Conservation (phyloP, 169 alveolate genomes). For the Cryptosporidium ubiquitum region DNA sequence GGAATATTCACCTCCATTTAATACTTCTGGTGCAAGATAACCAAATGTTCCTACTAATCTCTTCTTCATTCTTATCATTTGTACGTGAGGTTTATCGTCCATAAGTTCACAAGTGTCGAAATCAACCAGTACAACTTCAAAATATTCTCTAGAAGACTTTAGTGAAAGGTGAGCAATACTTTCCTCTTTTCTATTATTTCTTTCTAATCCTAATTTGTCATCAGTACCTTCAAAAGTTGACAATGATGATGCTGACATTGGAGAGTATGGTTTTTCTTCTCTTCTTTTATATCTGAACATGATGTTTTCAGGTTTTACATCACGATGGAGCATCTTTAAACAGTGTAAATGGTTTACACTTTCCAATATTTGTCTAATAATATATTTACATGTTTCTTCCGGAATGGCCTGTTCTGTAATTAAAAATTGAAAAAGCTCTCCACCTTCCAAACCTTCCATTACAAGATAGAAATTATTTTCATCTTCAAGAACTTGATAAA, state of each 20-base stretch:
- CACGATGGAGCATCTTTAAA: constrained; percentile 83
- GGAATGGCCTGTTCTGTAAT: constrained; percentile 87
- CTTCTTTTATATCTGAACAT: constrained; percentile 80
- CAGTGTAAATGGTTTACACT: constrained; percentile 87
- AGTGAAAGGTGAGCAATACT: constrained; percentile 54
- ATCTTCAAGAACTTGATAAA: constrained; percentile 88
- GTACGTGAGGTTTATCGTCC: constrained; percentile 71
- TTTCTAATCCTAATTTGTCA: neutral
- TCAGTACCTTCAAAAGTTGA: constrained; percentile 61
- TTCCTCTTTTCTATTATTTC: constrained; percentile 5
- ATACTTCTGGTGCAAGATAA: constrained; percentile 83
- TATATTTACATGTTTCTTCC: constrained; percentile 89
- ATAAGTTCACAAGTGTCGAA: constrained; percentile 86
- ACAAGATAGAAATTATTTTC: constrained; percentile 84
- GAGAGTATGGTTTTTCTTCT: constrained; percentile 63
- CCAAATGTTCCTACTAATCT: constrained; percentile 88
- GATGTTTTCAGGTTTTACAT: constrained; percentile 87
- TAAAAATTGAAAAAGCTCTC: constrained; percentile 89
- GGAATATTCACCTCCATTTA: constrained; percentile 86
- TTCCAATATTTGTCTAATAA: constrained; percentile 85
- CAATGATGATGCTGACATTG: constrained; percentile 78
- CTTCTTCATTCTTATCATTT: constrained; percentile 77
- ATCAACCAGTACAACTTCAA: constrained; percentile 83
- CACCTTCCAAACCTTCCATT: constrained; percentile 89
- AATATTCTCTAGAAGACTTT: constrained; percentile 64